Evolutionary conservation across 106 monocot species (phyloP), one percentile per base, ranked within the genome.

Genomic region (Gastrodia elata): DNA sequence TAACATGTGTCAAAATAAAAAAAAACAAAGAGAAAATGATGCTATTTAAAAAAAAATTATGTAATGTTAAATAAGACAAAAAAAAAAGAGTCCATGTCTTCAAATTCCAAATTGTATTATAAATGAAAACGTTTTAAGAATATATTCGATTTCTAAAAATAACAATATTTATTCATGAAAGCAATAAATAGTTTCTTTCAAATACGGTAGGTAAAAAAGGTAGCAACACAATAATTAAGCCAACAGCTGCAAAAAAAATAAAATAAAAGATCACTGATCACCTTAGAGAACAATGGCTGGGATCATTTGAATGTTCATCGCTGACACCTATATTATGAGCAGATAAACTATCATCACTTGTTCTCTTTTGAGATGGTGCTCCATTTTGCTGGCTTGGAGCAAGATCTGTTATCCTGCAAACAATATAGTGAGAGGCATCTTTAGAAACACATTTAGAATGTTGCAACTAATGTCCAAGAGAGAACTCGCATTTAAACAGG

Each of bases 401-500:
- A 64, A 71, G 42, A 40, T 87, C 87, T 77, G 81, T 71, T 57
- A 84, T 38, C 74, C 87, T 87, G 84, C 69, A 82, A 77, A 75
- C 68, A 46, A 10, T 22, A 73, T 56, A 68, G 39, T 64, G 39
- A 58, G 71, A 37, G 34, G 49, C 46, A 14, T 27, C 35, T 35
- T 16, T 4, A 30, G 25, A 15, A 65, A 65, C 2, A 40, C 32
- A 5, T 43, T 42, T 28, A 39, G 38, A 71, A 37, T 70, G 58
- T 41, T 22, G 67, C 67, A 20, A 15, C 61, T 37, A 61, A 61
- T 61, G 30, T 67, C 36, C n/a, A 67, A 67, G 65, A 34, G 27
- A 37, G 37, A 38, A 6, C 30, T 67, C 14, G 28, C 10, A 59
- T n/a, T n/a, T n/a, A n/a, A n/a, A 35, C 28, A n/a, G 18, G n/a